Conservation (phyloP, 192 early-diverging fungal species). For the Backusella sp. region DNA sequence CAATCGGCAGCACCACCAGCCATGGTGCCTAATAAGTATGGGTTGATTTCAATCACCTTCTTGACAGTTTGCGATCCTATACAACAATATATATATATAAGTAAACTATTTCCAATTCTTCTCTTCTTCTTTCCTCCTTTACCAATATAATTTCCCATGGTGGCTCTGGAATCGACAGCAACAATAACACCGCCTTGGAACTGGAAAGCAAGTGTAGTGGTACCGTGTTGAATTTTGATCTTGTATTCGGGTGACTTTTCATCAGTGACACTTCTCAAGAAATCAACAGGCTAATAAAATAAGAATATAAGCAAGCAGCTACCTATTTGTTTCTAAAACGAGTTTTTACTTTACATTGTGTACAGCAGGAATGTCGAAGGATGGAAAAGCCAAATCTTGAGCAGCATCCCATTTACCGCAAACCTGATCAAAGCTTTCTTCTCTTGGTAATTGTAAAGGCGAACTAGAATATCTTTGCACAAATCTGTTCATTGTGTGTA, state of each 20-base stretch:
- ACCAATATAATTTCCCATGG: constrained; percentile 89
- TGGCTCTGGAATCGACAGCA: constrained; percentile 95
- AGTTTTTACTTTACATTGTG: constrained; percentile 43
- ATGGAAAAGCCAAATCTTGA: constrained; percentile 48
- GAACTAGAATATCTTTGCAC: constrained; percentile 33
- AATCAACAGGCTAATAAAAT: constrained; percentile 72
- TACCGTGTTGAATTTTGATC: constrained; percentile 95
- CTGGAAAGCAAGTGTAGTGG: constrained; percentile 98
- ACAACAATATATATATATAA: too few species aligned
- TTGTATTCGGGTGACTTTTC: constrained; percentile 70
- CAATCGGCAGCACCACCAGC: constrained; percentile 99
- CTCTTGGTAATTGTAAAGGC: constrained; percentile 21
- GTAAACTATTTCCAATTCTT: too few species aligned
- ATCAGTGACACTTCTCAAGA: constrained; percentile 81
- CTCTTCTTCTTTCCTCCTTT: background rate
- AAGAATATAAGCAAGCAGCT: background rate
- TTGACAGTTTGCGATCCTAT: constrained; percentile 84
- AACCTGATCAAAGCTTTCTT: constrained; percentile 11
- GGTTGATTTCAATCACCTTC: constrained; percentile 99
- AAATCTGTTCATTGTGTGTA: constrained; percentile 26
- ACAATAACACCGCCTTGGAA: constrained; percentile 94
- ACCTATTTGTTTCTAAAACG: background rate
- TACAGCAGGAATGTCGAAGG: constrained; percentile 56
- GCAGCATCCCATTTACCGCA: constrained; percentile 50
- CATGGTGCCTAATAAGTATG: constrained; percentile 97